Base-by-base conservation (phyloP, 371 early-diverging fungal genomes). In the Mortierella sp. region DNA sequence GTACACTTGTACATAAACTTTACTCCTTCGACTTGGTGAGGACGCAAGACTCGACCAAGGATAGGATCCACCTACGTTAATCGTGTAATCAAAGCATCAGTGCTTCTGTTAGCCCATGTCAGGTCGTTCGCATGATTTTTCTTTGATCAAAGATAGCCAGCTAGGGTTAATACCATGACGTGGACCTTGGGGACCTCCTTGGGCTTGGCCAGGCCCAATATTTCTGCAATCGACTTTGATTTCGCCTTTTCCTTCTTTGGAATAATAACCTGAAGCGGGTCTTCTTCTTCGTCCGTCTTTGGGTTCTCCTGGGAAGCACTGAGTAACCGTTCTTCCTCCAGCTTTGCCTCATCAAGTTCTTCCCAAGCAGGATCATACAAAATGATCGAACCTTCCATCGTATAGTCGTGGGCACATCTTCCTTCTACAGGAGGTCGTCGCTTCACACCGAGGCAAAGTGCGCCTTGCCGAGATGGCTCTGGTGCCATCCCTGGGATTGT, bases 1-100 rank as follows among this genome's bases (percentile, higher is more conserved):
- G 92, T 89, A 82, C 99, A 98, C 46, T 94, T 88, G 85, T 93
- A 98, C 70, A 98, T 79, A 74, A 98, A 98, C 59, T 88, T 88
- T 12, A 96, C 96, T 52, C 99, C 99, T 73, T 98, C 98, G 18
- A 97, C 86, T 74, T 98, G 97, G 83, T 98, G 99, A 0, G 98
- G 98, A 7, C 99, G 90, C 64, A 98, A 72, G n/a, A 95, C 89
- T 64, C 88, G 87, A 1, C 89, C 88, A 2, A 98, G 85, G 0
- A 88, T 83, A 4, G 99, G 99, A 82, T 98, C 99, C 12, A 94
- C 86, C 74, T 48, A 59, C 0, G 30, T 92, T 90, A 15, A 86
- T 84, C 21, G 92, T 91, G 93, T 90, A 15, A 86, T 84, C 21
- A 93, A 91, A 29, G 21, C n/a, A 14, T 50, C 7, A 50, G 14